Evolutionary conservation across 108 stramenopile genomes (phyloP), one percentile per base, ranked within the genome.

Genomic region (Nitzschia sp.): DNA sequence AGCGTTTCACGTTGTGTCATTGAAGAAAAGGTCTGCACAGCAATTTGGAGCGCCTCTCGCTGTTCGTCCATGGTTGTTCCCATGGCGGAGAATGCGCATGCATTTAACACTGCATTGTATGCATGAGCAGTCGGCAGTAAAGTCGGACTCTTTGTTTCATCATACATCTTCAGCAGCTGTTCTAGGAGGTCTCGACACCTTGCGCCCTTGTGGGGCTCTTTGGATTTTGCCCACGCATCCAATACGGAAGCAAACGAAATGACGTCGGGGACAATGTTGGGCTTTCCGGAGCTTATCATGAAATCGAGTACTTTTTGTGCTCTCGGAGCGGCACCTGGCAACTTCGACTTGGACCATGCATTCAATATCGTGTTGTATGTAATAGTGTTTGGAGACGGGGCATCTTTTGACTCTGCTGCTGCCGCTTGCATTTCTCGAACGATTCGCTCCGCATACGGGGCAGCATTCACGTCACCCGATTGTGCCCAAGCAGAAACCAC

Each of bases 81-180:
- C 31, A 31, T 26, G 17, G 88, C 85, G 21, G 81, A 84, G 46
- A 89, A 89, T 15, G 88, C 85, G 65, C 83, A 84, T 24, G 88
- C 88, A 59, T 89, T 89, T 35, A 89, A 54, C 6, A 89, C 81
- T 18, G 88, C 80, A 25, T 89, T 89, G 76, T 74, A 89, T 23
- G 84, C 68, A 15, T 86, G 70, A 11, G 69, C 45, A 29, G 81
- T 82, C 4, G 88, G 88, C 32, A 66, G 69, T 46, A 85, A 61
- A 15, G 74, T 60, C 6, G 36, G 30, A 32, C 53, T 8, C 26
- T 53, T 59, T 51, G 70, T 61, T 25, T 28, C 36, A 27, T 85
- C 61, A 30, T 85, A 68, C 21, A 76, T 70, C 23, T 84, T 34
- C 30, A 82, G 59, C 70, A 86, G 64, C 29, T 55, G 33, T 59